Base-by-base conservation (phyloP, 2,329 filamentous ascomycete genomes). In the Hymenoscyphus infarciens region DNA sequence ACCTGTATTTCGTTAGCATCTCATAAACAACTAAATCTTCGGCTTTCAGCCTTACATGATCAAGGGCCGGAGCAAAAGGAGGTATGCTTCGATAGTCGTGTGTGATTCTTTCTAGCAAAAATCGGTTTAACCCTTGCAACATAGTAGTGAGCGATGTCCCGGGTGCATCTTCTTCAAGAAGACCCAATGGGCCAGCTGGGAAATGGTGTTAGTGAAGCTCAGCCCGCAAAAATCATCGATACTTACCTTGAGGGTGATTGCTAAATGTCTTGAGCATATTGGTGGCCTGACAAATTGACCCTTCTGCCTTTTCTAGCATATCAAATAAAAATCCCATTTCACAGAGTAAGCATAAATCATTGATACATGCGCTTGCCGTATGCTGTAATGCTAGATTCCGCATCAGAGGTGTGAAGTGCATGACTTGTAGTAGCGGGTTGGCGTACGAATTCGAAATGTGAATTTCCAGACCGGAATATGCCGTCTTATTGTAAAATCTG, bases 381-480 rank as follows among this genome's bases (percentile, higher is more conserved):
- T 99, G 95, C 63, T 93, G 88, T 1, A 99, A 82, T 10, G 95
- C 90, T 59, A 96, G 77, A 72, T 99, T 99, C 56, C 94, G 87
- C 59, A 97, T 81, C 22, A 96, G 77, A 0, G 94, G 93, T 0
- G 92, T 96, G 72, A 96, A 98, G 67, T 93, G 89, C 76, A 97
- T 87, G 1, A 99, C 83, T 74, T 99, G 95, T 38, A 99, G 80
- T 4, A 99, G 83, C 0, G 95, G 85, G 70, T 99, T 99, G 61
- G 93, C 91, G 72, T 98, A 99, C 1, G 94, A 97, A 74, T 99
- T 98, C 52, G 92, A 86, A 64, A 99, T 97, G 74, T 99, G 94
- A 55, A 91, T 99, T 75, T 99, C 94, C 45, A 99, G 80, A 0
- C 95, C 95, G 10, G 95, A 97, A 73, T 92, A 97, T 27, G 80